phyloP scores from a whole-genome alignment of 768 basidiomycete species.

The Amanita inopinata region DNA sequence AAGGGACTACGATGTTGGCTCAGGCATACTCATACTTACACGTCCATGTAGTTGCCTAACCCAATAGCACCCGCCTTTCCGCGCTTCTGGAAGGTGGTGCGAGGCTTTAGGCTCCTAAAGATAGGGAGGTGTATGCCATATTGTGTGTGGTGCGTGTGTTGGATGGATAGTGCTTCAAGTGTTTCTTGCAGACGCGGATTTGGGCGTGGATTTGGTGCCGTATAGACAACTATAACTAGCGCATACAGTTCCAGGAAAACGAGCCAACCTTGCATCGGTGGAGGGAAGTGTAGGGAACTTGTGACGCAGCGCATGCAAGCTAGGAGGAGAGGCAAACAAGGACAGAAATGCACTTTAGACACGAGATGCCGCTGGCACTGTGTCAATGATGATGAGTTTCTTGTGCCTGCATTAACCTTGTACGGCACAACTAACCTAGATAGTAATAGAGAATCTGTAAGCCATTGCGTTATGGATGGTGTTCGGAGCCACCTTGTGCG shows the following conservation, averaged over 20 bases:
- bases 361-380: too few species aligned
- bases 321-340: too few species aligned
- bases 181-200: neutral
- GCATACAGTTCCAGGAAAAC: neutral
- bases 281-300: too few species aligned
- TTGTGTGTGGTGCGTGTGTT: neutral
- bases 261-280: neutral
- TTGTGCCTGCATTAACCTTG: too few species aligned
- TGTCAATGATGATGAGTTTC: too few species aligned
- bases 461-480: too few species aligned
- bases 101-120: slow-evolving; percentile 14
- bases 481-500: too few species aligned
- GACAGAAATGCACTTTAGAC: too few species aligned
- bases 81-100: slow-evolving; percentile 17
- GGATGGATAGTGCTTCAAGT: neutral
- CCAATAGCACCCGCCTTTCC: slow-evolving; percentile 33
- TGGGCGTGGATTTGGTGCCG: neutral
- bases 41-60: slow-evolving; percentile 51
- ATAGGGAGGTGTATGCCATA: slow-evolving; percentile 31
- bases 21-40: slow-evolving; percentile 32
- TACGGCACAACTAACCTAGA: too few species aligned
- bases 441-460: too few species aligned
- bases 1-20: neutral
- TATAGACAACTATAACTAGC: neutral
- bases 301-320: too few species aligned